A percentile compares a stretch with the other conserved stretches of the same genome.
Evolutionary conservation across 208 protist species (phyloP).

Genomic region (Trypanosoma avium): DNA sequence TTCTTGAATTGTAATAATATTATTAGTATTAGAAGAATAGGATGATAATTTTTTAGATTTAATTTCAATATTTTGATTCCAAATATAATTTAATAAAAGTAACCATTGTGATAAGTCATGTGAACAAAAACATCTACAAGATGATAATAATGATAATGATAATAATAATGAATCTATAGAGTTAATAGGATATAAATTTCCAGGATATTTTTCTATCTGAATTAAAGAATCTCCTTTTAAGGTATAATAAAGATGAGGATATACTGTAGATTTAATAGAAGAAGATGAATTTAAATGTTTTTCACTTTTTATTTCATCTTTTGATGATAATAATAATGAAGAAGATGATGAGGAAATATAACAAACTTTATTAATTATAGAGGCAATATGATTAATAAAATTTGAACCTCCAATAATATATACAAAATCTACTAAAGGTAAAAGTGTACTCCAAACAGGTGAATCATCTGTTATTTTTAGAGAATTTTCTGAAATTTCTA

Average conservation of each 20-base stretch:
- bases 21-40: not conserved
- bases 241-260: slow-evolving; percentile 15
- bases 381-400: not conserved
- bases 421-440: slow-evolving; percentile 28
- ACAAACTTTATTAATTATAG: slow-evolving; percentile 2
- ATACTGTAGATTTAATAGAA: not conserved
- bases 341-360: no score
- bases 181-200: not conserved
- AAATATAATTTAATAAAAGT: slow-evolving; percentile 5
- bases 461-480: not conserved
- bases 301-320: not conserved
- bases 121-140: not conserved
- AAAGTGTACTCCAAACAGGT: slow-evolving; percentile 20
- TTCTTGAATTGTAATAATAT: not conserved
- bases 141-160: no score
- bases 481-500: not conserved
- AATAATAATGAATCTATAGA: no score
- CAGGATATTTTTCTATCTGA: not conserved
- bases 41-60: no score
- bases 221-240: not conserved
- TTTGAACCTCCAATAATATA: slow-evolving; percentile 6
- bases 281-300: no score
- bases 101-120: no score
- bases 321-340: no score
- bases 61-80: not conserved